A percentile compares a stretch with the other conserved stretches of the same genome.
Evolutionary conservation across 1,139 yeast species (phyloP).

Genomic region (Tardiomyces depauwii): DNA sequence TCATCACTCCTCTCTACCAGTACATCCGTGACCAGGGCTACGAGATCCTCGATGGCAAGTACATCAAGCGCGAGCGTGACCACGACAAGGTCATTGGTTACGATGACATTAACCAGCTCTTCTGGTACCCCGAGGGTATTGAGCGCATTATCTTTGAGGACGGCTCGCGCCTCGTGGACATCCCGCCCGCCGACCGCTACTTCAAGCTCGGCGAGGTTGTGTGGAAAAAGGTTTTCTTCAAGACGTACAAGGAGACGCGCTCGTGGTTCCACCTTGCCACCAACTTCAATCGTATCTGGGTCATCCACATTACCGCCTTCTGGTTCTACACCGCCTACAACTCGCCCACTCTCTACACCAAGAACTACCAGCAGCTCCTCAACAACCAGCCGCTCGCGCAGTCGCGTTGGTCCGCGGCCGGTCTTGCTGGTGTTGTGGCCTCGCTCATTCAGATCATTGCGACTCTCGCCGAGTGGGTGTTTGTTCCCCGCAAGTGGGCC

Average conservation of each 20-base stretch:
- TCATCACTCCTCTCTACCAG: conserved; percentile 84
- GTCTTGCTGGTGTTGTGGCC: conserved; percentile 89
- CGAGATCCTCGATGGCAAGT: conserved; percentile 89
- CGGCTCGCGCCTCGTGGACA: conserved; percentile 81
- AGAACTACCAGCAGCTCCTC: conserved; percentile 68
- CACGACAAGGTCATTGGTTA: conserved; percentile 92
- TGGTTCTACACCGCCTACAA: conserved; percentile 95
- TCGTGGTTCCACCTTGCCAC: conserved; percentile 96
- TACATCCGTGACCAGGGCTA: conserved; percentile 92
- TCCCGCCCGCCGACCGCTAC: conserved; percentile 84
- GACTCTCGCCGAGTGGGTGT: conserved; percentile 87
- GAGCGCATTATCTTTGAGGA: conserved; percentile 85
- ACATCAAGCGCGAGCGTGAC: conserved; percentile 93
- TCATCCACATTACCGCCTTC: conserved; percentile 76
- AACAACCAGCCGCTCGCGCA: conserved; percentile 82
- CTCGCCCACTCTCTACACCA: conserved; percentile 85
- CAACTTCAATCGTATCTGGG: conserved; percentile 97
- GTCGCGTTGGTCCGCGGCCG: conserved; percentile 85
- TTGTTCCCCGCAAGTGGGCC: conserved; percentile 97
- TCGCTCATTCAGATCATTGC: conserved; percentile 72
- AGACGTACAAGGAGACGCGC: conserved; percentile 92
- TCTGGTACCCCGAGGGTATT: conserved; percentile 99
- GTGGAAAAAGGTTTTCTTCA: conserved; percentile 90
- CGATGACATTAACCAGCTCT: conserved; percentile 96
- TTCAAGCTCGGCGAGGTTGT: conserved; percentile 82